Evolutionary conservation across 2,329 filamentous ascomycete genomes (phyloP).

Genomic region (Fusarium illudens): DNA sequence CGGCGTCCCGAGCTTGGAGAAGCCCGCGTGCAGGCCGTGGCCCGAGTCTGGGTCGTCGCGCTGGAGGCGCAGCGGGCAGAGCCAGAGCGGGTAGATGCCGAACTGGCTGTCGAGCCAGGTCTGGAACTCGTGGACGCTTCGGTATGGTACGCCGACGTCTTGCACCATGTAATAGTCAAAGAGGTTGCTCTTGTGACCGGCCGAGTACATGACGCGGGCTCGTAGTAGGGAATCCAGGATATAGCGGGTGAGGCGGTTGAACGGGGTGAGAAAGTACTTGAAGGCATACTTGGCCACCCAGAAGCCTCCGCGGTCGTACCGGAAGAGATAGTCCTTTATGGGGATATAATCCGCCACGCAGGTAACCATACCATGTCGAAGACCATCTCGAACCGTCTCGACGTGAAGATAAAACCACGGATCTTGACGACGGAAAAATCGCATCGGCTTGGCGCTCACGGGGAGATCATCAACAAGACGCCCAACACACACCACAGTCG

Average conservation of each 20-base stretch:
- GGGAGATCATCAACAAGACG: slow-evolving; percentile 60
- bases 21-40: slow-evolving; percentile 59
- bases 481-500: slow-evolving; percentile 69
- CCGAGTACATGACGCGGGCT: slow-evolving; percentile 71
- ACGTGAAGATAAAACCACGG: slow-evolving; percentile 81
- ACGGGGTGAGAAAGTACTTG: slow-evolving; percentile 70
- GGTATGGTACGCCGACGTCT: slow-evolving; percentile 65
- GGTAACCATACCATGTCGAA: slow-evolving; percentile 32
- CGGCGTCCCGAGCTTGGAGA: slow-evolving; percentile 49
- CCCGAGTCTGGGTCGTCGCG: slow-evolving; percentile 52
- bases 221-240: slow-evolving; percentile 70
- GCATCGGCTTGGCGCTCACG: slow-evolving; percentile 44
- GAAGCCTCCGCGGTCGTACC: slow-evolving; percentile 75
- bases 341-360: slow-evolving; percentile 64
- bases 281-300: slow-evolving; percentile 72
- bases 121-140: slow-evolving; percentile 54
- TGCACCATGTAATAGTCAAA: slow-evolving; percentile 70
- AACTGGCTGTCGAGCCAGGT: slow-evolving; percentile 57
- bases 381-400: slow-evolving; percentile 49
- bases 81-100: slow-evolving; percentile 63
- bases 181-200: slow-evolving; percentile 68
- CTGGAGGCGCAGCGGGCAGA: slow-evolving; percentile 60
- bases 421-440: slow-evolving; percentile 67
- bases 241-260: slow-evolving; percentile 69
- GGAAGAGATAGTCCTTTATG: slow-evolving; percentile 72